Conservation (phyloP, 148 eudicot species). For the Drosera capensis region DNA sequence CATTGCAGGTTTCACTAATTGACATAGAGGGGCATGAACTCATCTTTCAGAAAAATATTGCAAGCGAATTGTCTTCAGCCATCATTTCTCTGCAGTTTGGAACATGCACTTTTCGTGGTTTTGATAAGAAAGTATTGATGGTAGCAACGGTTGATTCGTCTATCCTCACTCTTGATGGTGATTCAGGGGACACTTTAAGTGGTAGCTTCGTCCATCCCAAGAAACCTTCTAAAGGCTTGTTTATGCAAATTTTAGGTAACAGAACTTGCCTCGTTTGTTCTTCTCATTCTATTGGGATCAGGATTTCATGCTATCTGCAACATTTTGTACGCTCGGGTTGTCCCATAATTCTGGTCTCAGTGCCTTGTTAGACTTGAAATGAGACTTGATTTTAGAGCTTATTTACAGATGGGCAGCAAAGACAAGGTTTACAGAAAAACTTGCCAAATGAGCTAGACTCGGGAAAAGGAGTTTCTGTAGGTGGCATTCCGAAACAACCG, state of each 20-base stretch:
- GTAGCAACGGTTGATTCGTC: slow-evolving; percentile 82
- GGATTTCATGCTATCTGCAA: neutral
- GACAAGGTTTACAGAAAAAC: slow-evolving; percentile 9
- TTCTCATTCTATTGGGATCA: neutral
- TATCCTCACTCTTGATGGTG: slow-evolving; percentile 55
- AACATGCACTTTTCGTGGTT: slow-evolving; percentile 59
- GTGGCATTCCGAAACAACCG: slow-evolving; percentile 27
- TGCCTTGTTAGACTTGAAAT: neutral
- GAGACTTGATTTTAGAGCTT: neutral
- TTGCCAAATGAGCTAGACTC: slow-evolving; percentile 13
- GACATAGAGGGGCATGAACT: slow-evolving; percentile 46
- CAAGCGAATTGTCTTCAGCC: slow-evolving; percentile 53
- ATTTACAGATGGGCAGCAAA: slow-evolving; percentile 28
- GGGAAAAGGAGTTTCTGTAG: slow-evolving; percentile 21
- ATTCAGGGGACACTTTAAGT: slow-evolving; percentile 56
- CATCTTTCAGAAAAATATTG: slow-evolving; percentile 52
- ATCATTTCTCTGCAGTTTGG: slow-evolving; percentile 62
- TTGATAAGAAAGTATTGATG: slow-evolving; percentile 58
- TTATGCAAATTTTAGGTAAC: slow-evolving; percentile 70
- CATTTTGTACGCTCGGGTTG: neutral
- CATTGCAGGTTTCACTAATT: slow-evolving; percentile 54
- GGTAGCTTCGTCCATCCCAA: slow-evolving; percentile 51
- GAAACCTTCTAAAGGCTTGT: slow-evolving; percentile 69
- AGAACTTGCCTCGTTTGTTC: neutral
- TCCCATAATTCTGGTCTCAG: neutral